Conservation (phyloP, 148 eudicot genomes). For the Chenopodium album region DNA sequence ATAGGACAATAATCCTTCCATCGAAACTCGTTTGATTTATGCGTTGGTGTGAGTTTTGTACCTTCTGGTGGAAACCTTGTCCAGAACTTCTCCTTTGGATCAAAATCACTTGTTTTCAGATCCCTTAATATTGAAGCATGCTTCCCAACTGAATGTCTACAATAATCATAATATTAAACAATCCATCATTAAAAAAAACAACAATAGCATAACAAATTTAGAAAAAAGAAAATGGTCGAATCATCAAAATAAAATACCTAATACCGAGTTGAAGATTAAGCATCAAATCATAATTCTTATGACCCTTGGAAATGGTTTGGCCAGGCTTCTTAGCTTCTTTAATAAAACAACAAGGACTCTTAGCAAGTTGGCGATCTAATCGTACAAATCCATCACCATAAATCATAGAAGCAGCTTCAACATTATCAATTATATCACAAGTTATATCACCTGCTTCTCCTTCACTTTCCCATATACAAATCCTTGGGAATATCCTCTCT, state of each 20-base stretch:
- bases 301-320: constrained; percentile 71
- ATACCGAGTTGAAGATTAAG: constrained; percentile 89
- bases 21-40: constrained; percentile 76
- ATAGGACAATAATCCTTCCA: constrained; percentile 98
- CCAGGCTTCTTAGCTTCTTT: constrained; percentile 85
- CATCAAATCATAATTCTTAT: constrained; percentile 81
- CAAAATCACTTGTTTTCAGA: constrained; percentile 69
- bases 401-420: constrained; percentile 59
- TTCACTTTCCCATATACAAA: constrained; percentile 78
- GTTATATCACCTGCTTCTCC: constrained; percentile 84
- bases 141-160: constrained; percentile 79
- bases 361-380: constrained; percentile 25
- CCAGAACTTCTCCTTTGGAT: constrained; percentile 92
- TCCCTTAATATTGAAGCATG: constrained; percentile 66
- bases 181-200: neutral
- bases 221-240: too few relatives aligned
- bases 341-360: constrained; percentile 55
- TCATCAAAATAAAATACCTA: constrained; percentile 39
- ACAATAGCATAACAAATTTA: neutral
- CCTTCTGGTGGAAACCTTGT: constrained; percentile 94
- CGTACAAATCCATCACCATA: constrained; percentile 50
- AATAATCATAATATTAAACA: neutral
- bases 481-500: constrained; percentile 54
- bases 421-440: constrained; percentile 80
- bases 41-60: constrained; percentile 78